phyloP scores from a whole-genome alignment of 345 rosid genomes.

The Mercurialis annua region DNA sequence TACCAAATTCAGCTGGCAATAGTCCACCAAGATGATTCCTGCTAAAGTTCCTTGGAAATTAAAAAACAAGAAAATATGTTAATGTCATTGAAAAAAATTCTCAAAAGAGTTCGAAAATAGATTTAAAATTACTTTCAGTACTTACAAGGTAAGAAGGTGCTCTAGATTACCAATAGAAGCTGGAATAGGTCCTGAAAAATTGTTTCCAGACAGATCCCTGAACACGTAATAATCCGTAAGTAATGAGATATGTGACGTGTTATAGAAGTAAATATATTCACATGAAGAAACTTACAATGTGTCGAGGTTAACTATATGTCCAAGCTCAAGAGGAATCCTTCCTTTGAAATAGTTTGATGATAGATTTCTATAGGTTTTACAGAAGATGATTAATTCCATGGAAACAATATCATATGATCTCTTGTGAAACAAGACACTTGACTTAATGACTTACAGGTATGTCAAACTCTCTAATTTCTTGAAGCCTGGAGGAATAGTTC shows the following conservation, averaged over 20 bases:
- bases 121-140: background rate
- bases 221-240: background rate
- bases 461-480: constrained; percentile 77
- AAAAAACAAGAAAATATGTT: background rate
- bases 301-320: constrained; percentile 81
- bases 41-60: constrained; percentile 60
- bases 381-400: background rate
- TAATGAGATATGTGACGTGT: background rate
- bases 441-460: constrained; percentile 55
- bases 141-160: constrained; percentile 88
- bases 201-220: constrained; percentile 86
- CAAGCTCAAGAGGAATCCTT: constrained; percentile 65
- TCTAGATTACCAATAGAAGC: constrained; percentile 81
- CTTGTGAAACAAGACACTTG: background rate
- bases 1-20: constrained; percentile 76
- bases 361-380: constrained; percentile 51
- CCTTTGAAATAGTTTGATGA: constrained; percentile 77
- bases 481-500: constrained; percentile 76
- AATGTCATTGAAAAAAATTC: background rate
- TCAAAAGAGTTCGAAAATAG: background rate
- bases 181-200: constrained; percentile 71
- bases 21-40: constrained; percentile 57
- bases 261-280: background rate
- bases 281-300: constrained; percentile 50
- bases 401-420: background rate